Percentiles rank a stretch among this genome's conserved stretches.
These are phyloP conservation scores for Ascodesmis nigricans DNA, from an alignment of 495 filamentous ascomycete genomes.

Conservation along the genomic window DNA sequence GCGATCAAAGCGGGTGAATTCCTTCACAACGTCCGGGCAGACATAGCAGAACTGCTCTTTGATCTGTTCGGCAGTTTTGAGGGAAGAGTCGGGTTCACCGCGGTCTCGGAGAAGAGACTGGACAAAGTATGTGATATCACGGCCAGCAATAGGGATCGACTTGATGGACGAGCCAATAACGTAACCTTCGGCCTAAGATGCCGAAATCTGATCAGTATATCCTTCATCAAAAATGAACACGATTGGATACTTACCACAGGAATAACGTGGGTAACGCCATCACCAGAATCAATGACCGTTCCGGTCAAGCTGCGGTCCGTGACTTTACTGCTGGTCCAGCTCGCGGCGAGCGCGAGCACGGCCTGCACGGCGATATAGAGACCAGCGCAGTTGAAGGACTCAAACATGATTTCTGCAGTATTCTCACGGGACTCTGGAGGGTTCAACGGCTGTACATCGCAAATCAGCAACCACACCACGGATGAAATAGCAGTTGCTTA, in stretches of 20 bases:
- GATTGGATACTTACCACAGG: constrained; percentile 34
- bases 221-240: background rate
- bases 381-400: constrained; percentile 97
- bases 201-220: constrained; percentile 1
- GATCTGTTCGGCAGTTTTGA: constrained; percentile 92
- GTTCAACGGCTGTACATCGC: constrained; percentile 53
- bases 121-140: constrained; percentile 96
- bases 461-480: background rate
- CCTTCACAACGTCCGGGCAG: constrained; percentile 93
- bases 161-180: constrained; percentile 98
- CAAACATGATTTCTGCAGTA: constrained; percentile 98
- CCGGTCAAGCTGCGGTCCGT: constrained; percentile 91
- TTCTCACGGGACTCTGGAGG: constrained; percentile 97
- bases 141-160: constrained; percentile 88
- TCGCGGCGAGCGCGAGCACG: constrained; percentile 84
- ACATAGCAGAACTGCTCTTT: constrained; percentile 98
- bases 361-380: constrained; percentile 98
- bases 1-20: constrained; percentile 76
- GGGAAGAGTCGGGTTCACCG: constrained; percentile 82
- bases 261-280: constrained; percentile 96
- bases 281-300: constrained; percentile 92
- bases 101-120: constrained; percentile 89
- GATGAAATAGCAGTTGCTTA: constrained; percentile 26
- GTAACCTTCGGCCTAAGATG: constrained; percentile 58
- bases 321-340: constrained; percentile 96